Evolutionary conservation across 2,329 filamentous ascomycete genomes (phyloP).

Genomic region (Neonectria sp.): DNA sequence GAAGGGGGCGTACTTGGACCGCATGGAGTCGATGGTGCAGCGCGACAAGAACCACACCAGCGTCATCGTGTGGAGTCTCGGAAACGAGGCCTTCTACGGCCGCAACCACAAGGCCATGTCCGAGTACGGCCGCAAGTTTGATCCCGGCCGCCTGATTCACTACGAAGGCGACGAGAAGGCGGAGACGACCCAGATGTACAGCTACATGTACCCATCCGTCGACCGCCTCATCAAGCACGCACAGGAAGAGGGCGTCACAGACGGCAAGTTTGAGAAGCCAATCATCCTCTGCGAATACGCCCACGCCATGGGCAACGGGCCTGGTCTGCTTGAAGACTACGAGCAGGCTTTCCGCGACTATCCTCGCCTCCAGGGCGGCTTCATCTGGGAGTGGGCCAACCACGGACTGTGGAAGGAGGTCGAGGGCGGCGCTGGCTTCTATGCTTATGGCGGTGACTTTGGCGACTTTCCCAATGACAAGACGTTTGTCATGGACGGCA

Average conservation of each 20-base stretch:
- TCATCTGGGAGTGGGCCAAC: slow-evolving; percentile 78
- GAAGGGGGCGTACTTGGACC: slow-evolving; percentile 77
- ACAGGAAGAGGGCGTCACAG: slow-evolving; percentile 58
- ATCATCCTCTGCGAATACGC: slow-evolving; percentile 72
- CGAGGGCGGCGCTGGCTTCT: slow-evolving; percentile 64
- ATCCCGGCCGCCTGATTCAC: slow-evolving; percentile 73
- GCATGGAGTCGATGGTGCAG: slow-evolving; percentile 74
- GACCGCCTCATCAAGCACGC: slow-evolving; percentile 65
- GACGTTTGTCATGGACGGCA: slow-evolving; percentile 75
- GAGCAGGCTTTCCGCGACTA: slow-evolving; percentile 74
- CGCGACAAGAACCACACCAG: slow-evolving; percentile 80
- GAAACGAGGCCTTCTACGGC: slow-evolving; percentile 82
- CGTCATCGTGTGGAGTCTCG: slow-evolving; percentile 82
- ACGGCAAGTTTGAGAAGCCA: slow-evolving; percentile 68
- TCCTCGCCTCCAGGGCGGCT: slow-evolving; percentile 75
- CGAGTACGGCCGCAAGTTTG: slow-evolving; percentile 70
- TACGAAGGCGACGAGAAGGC: slow-evolving; percentile 77
- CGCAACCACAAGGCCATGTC: slow-evolving; percentile 79
- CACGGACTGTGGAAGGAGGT: slow-evolving; percentile 68
- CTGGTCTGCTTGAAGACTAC: slow-evolving; percentile 79
- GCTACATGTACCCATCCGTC: slow-evolving; percentile 75
- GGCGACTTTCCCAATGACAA: slow-evolving; percentile 72
- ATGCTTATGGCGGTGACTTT: slow-evolving; percentile 75
- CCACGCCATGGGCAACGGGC: slow-evolving; percentile 82
- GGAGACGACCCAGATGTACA: slow-evolving; percentile 75